These are phyloP conservation scores for Fusarium sp. DNA, from an alignment of 2,329 filamentous ascomycete genomes.

Conservation along the genomic window DNA sequence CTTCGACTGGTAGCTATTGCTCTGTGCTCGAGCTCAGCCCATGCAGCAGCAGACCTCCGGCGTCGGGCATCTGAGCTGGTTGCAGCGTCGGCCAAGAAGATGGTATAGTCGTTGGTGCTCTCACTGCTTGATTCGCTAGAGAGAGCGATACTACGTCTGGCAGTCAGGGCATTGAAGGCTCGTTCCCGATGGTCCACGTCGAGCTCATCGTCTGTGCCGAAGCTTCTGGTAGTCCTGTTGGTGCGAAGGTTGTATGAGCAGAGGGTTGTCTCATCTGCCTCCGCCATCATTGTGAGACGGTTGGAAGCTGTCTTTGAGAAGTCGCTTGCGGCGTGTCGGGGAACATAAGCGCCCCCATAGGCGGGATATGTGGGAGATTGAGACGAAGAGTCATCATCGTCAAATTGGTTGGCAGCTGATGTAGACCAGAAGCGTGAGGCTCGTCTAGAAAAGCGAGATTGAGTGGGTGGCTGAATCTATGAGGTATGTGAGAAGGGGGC, in stretches of 20 bases:
- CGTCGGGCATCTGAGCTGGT: conserved; percentile 3
- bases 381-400: neutral
- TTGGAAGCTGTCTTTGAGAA: conserved; percentile 39
- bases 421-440: conserved; percentile 38
- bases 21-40: conserved; percentile 30
- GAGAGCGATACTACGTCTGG: conserved; percentile 13
- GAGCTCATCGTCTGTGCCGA: conserved; percentile 15
- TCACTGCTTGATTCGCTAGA: conserved; percentile 6
- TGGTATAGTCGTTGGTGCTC: conserved; percentile 35
- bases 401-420: conserved; percentile 34
- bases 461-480: conserved; percentile 1
- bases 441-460: conserved; percentile 28
- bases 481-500: neutral
- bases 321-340: conserved; percentile 45
- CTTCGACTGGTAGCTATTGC: conserved; percentile 1
- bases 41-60: conserved; percentile 26
- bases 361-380: conserved; percentile 10
- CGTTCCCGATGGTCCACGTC: conserved; percentile 26
- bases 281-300: conserved; percentile 27
- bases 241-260: conserved; percentile 31
- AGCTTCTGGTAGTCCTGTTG: neutral
- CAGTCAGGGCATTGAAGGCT: conserved; percentile 28
- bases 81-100: conserved; percentile 36
- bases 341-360: conserved; percentile 38
- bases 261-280: conserved; percentile 36